Percentiles rank a stretch among this genome's conserved stretches.
Evolutionary conservation across 352 stramenopile species (phyloP).

Genomic region (Pythium monospermum): DNA sequence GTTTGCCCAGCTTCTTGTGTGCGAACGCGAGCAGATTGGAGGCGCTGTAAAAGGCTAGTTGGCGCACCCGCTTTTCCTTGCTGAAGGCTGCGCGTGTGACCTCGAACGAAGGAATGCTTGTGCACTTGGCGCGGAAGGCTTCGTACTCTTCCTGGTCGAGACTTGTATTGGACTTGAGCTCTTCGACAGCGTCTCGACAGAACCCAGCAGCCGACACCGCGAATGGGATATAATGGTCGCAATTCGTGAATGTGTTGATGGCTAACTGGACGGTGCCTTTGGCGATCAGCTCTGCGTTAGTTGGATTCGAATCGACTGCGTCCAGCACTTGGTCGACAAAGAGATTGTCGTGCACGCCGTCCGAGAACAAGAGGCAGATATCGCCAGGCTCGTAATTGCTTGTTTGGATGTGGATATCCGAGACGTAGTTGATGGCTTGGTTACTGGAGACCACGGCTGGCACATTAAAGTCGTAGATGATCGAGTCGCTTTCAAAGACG

Average conservation of each 20-base stretch:
- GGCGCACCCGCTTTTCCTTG: constrained; percentile 82
- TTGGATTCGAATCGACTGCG: constrained; percentile 38
- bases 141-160: constrained; percentile 64
- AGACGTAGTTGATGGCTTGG: constrained; percentile 76
- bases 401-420: constrained; percentile 67
- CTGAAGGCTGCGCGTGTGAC: constrained; percentile 56
- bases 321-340: constrained; percentile 79
- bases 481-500: constrained; percentile 85
- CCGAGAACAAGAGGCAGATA: constrained; percentile 80
- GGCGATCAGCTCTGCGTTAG: constrained; percentile 70
- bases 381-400: constrained; percentile 70
- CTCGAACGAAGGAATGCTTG: constrained; percentile 58
- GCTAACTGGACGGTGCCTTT: constrained; percentile 63
- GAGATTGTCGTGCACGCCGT: constrained; percentile 86
- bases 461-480: constrained; percentile 90
- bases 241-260: constrained; percentile 61
- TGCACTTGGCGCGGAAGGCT: constrained; percentile 67
- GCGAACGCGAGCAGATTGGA: constrained; percentile 86
- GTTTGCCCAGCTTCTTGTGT: constrained; percentile 85
- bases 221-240: constrained; percentile 77
- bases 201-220: constrained; percentile 79
- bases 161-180: constrained; percentile 65
- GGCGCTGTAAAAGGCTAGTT: constrained; percentile 84
- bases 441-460: constrained; percentile 83
- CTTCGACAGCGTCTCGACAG: constrained; percentile 66